A percentile compares a stretch with the other conserved stretches of the same genome.
phyloP scores from a whole-genome alignment of 345 rosid genomes.

The Litchi chinensis region DNA sequence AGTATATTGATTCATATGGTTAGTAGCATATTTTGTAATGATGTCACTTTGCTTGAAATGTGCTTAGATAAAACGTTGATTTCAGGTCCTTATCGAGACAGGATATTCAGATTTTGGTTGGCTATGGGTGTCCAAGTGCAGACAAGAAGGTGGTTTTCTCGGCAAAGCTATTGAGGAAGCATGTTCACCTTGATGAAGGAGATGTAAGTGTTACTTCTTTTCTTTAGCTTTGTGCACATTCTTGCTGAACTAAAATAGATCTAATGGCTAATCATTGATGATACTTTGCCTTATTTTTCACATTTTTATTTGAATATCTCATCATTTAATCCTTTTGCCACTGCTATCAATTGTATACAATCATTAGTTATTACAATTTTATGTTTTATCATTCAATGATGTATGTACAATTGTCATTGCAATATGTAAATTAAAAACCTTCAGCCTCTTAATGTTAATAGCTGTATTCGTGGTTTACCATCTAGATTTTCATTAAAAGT shows the following conservation, averaged over 20 bases:
- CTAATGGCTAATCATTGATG: background rate
- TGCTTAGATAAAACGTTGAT: conserved; percentile 38
- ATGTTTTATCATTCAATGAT: background rate
- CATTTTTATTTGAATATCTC: background rate
- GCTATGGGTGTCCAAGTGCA: conserved; percentile 89
- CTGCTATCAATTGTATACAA: background rate
- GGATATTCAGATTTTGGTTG: conserved; percentile 85
- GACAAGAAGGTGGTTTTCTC: conserved; percentile 90
- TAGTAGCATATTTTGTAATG: background rate
- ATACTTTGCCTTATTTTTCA: background rate
- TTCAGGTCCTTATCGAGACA: conserved; percentile 82
- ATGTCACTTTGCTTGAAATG: conserved; percentile 21
- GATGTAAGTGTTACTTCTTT: conserved; percentile 63
- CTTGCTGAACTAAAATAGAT: background rate
- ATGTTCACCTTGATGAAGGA: conserved; percentile 95
- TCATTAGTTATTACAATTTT: background rate
- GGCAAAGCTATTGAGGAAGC: conserved; percentile 84
- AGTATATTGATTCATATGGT: background rate
- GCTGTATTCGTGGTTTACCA: background rate
- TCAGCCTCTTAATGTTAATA: background rate
- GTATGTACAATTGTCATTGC: background rate
- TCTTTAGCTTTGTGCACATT: background rate
- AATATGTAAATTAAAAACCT: background rate
- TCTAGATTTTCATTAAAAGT: background rate
- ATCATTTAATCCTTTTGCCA: background rate